phyloP scores from a whole-genome alignment of 495 filamentous ascomycete species.

The Massariosphaeria phaeospora region DNA sequence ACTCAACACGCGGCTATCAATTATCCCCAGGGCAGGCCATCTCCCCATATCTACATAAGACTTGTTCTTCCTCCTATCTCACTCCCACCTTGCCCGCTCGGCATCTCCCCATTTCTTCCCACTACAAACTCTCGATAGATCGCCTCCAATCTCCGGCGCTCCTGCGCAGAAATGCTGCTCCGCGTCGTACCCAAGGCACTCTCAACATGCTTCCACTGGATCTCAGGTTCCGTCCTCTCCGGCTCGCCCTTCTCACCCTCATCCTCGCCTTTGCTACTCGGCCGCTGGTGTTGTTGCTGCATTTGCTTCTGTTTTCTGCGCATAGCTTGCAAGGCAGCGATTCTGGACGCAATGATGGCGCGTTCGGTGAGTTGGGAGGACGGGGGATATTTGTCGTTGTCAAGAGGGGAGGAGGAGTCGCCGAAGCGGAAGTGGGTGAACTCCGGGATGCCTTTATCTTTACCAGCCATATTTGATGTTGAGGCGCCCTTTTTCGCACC shows the following conservation, averaged over 20 bases:
- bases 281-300: constrained; percentile 32
- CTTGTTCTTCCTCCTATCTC: constrained; percentile 91
- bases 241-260: constrained; percentile 33
- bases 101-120: constrained; percentile 90
- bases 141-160: constrained; percentile 63
- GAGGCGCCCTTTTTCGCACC: constrained; percentile 32
- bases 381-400: background rate
- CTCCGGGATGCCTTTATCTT: constrained; percentile 44
- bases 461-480: constrained; percentile 24
- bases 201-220: constrained; percentile 80
- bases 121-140: constrained; percentile 93
- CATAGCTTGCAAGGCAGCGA: constrained; percentile 65
- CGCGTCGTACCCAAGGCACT: constrained; percentile 72
- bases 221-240: constrained; percentile 65
- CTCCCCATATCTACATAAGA: constrained; percentile 63
- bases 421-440: constrained; percentile 86
- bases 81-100: constrained; percentile 77
- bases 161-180: constrained; percentile 71
- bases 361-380: constrained; percentile 54
- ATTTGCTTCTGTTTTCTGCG: constrained; percentile 52
- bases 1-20: no score
- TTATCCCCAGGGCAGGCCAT: no score
- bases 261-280: constrained; percentile 6
- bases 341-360: constrained; percentile 65
- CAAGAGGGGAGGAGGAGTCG: constrained; percentile 24